phyloP scores from a whole-genome alignment of 495 filamentous ascomycete species.

The Trichoderma virens region DNA sequence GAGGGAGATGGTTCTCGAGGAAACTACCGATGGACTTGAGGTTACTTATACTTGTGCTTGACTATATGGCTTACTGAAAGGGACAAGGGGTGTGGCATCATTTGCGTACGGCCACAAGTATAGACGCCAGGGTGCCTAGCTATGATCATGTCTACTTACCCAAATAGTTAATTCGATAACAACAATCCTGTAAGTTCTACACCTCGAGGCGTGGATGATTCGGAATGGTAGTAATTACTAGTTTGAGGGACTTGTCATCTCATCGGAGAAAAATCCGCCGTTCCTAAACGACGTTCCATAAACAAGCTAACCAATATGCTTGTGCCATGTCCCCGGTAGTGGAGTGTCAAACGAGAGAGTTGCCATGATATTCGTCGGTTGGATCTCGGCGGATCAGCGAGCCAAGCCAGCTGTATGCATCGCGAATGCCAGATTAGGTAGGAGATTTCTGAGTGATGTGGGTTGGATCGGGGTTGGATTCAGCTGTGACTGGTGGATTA shows the following conservation, averaged over 20 bases:
- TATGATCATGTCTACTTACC: background rate
- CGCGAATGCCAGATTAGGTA: background rate
- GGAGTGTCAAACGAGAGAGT: background rate
- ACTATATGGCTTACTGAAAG: background rate
- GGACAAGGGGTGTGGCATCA: background rate
- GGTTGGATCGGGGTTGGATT: background rate
- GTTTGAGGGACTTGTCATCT: background rate
- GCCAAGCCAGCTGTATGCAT: background rate
- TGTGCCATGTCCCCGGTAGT: background rate
- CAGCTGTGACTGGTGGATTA: background rate
- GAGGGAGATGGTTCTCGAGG: background rate
- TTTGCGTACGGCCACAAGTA: no score
- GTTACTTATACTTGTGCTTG: background rate
- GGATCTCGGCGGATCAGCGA: background rate
- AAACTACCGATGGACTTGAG: background rate
- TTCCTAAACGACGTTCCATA: background rate
- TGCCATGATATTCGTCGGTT: background rate
- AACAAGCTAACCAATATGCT: background rate
- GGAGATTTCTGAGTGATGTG: background rate
- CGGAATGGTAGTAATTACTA: background rate
- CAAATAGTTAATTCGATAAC: background rate
- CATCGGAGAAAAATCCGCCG: background rate
- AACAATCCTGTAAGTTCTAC: background rate
- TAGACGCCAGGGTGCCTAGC: background rate
- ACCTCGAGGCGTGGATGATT: background rate